These are phyloP conservation scores for Eudorina sp. DNA, from an alignment of 139 green algal genomes.

Conservation along the genomic window DNA sequence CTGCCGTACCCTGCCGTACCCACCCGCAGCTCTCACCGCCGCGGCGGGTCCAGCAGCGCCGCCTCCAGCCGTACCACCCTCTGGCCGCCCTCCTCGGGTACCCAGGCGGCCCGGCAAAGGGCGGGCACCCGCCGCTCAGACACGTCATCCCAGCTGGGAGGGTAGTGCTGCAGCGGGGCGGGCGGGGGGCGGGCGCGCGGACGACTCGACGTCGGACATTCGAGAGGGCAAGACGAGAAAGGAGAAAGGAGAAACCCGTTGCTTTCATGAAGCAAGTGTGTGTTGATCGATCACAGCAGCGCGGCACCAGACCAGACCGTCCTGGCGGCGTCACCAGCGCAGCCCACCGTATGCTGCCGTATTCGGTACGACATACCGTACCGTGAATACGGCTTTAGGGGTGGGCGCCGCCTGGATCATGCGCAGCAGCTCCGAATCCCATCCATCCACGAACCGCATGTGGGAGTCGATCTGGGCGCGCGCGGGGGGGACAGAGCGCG, in stretches of 20 bases:
- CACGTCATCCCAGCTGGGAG: not conserved
- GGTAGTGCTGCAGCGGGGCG: not conserved
- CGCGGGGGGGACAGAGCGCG: not conserved
- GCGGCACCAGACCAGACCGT: not conserved
- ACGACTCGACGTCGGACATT: not conserved
- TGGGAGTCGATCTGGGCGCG: constrained; percentile 32
- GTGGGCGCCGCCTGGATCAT: not conserved
- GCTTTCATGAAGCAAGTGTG: not conserved
- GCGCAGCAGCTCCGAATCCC: constrained; percentile 30
- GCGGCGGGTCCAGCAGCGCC: not conserved
- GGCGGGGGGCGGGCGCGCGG: not conserved
- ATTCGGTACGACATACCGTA: not conserved
- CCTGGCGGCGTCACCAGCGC: too few relatives aligned
- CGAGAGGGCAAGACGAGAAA: not conserved
- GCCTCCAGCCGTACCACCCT: not conserved
- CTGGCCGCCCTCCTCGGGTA: not conserved
- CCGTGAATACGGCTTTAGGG: constrained; percentile 11
- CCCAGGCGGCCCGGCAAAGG: not conserved
- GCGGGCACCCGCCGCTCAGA: not conserved
- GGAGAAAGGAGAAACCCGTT: not conserved
- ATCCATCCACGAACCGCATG: constrained; percentile 13
- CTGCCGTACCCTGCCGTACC: not conserved
- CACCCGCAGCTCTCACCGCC: not conserved
- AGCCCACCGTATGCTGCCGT: too few relatives aligned
- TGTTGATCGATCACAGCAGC: not conserved